These are phyloP conservation scores for Selaginella moellendorffii DNA, from an alignment of 75 land plant species.

Conservation along the genomic window DNA sequence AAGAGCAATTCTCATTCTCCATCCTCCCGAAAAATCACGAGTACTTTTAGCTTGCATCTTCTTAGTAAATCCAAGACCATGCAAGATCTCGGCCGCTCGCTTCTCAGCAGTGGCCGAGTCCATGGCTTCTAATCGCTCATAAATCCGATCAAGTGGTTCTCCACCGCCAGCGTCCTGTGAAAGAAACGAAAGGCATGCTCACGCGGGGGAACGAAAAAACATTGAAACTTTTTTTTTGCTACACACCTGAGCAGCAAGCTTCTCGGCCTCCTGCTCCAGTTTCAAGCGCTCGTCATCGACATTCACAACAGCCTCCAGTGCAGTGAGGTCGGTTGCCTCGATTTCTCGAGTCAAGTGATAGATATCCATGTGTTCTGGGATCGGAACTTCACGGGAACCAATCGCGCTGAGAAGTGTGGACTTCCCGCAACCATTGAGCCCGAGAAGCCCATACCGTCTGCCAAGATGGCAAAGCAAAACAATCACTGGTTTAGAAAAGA, in stretches of 20 bases:
- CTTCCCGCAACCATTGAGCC: slow-evolving; percentile 91
- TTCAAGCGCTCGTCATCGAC: slow-evolving; percentile 71
- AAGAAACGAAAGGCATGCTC: background rate
- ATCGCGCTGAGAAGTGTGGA: slow-evolving; percentile 68
- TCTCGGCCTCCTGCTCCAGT: slow-evolving; percentile 72
- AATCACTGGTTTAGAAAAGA: too few relatives aligned
- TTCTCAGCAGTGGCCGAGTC: slow-evolving; percentile 93
- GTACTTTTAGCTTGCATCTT: slow-evolving; percentile 54
- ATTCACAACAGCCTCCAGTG: slow-evolving; percentile 61
- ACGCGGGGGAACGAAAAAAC: background rate
- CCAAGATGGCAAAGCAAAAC: too few relatives aligned
- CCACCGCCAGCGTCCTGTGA: slow-evolving; percentile 76
- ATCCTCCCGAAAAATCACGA: slow-evolving; percentile 90
- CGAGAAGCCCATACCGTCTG: slow-evolving; percentile 83
- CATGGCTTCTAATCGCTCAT: slow-evolving; percentile 76
- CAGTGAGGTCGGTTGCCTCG: slow-evolving; percentile 86
- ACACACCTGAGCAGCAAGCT: slow-evolving; percentile 44
- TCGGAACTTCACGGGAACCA: slow-evolving; percentile 67
- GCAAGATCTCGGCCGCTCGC: slow-evolving; percentile 80
- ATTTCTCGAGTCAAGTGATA: slow-evolving; percentile 69
- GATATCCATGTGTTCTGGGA: slow-evolving; percentile 92
- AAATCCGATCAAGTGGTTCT: slow-evolving; percentile 50
- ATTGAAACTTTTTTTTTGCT: too few relatives aligned
- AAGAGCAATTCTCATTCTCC: slow-evolving; percentile 95
- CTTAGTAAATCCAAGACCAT: slow-evolving; percentile 68